Evolutionary conservation across 2,329 filamentous ascomycete genomes (phyloP).

Genomic region (Knoxdaviesia proteae): DNA sequence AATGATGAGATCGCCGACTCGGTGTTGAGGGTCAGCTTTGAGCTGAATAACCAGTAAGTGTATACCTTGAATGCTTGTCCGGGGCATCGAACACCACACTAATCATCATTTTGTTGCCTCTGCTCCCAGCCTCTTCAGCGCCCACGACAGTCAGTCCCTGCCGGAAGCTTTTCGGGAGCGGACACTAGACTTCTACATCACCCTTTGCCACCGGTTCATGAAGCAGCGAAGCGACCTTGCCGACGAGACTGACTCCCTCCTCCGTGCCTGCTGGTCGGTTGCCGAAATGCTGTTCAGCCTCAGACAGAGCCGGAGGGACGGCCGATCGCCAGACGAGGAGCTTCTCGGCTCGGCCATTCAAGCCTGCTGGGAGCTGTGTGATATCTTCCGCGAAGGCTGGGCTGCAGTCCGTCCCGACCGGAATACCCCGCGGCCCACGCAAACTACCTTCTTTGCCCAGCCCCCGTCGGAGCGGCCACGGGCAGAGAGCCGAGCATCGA

Average conservation of each 20-base stretch:
- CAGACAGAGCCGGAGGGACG: conserved; percentile 59
- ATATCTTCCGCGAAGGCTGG: conserved; percentile 85
- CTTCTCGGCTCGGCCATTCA: conserved; percentile 73
- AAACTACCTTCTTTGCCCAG: conserved; percentile 46
- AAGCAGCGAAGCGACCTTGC: conserved; percentile 65
- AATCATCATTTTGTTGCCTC: conserved; percentile 5
- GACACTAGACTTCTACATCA: conserved; percentile 86
- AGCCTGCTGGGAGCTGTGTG: conserved; percentile 85
- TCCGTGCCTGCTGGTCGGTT: conserved; percentile 73
- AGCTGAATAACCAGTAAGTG: conserved; percentile 71
- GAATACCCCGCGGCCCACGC: conserved; percentile 63
- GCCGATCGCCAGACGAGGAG: conserved; percentile 57
- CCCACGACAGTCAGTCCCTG: conserved; percentile 56
- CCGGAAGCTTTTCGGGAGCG: conserved; percentile 76
- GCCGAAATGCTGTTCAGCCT: conserved; percentile 88
- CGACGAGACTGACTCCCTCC: conserved; percentile 64
- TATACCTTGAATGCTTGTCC: background rate
- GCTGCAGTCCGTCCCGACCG: conserved; percentile 71
- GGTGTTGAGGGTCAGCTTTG: conserved; percentile 77
- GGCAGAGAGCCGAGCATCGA: conserved; percentile 22
- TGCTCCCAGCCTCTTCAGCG: conserved; percentile 54
- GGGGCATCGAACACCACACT: conserved; percentile 5
- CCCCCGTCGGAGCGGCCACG: conserved; percentile 21
- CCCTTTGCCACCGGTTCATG: conserved; percentile 86
- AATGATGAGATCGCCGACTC: conserved; percentile 68